phyloP scores from a whole-genome alignment of 75 land plant genomes.

The Isoetes taiwanensis region DNA sequence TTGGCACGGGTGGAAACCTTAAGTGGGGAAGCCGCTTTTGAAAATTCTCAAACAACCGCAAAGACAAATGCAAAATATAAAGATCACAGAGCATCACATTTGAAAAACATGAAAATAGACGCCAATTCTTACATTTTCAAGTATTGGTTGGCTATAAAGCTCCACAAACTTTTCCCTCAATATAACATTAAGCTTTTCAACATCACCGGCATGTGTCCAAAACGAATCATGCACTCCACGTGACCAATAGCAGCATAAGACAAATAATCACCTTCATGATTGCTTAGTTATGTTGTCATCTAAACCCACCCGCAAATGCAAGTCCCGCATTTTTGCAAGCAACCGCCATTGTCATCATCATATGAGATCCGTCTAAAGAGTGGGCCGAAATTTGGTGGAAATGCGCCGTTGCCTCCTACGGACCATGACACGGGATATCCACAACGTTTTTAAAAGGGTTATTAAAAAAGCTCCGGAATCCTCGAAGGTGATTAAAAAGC shows the following conservation, averaged over 20 bases:
- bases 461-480: too few species aligned
- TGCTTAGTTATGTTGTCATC: background rate
- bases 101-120: too few species aligned
- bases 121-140: conserved; percentile 79
- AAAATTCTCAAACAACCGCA: conserved; percentile 57
- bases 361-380: conserved; percentile 88
- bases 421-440: too few species aligned
- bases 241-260: too few species aligned
- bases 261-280: background rate
- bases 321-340: conserved; percentile 78
- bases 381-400: conserved; percentile 97
- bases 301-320: conserved; percentile 65
- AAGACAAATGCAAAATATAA: too few species aligned
- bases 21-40: conserved; percentile 41
- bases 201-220: conserved; percentile 97
- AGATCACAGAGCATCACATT: too few species aligned
- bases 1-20: conserved; percentile 60
- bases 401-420: too few species aligned
- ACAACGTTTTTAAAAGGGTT: too few species aligned
- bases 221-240: conserved; percentile 86
- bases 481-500: too few species aligned
- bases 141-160: conserved; percentile 64
- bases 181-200: conserved; percentile 68
- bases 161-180: conserved; percentile 88
- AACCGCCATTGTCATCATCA: conserved; percentile 99